These are phyloP conservation scores for Venturia pyrina DNA, from an alignment of 2,329 filamentous ascomycete genomes.

Conservation along the genomic window DNA sequence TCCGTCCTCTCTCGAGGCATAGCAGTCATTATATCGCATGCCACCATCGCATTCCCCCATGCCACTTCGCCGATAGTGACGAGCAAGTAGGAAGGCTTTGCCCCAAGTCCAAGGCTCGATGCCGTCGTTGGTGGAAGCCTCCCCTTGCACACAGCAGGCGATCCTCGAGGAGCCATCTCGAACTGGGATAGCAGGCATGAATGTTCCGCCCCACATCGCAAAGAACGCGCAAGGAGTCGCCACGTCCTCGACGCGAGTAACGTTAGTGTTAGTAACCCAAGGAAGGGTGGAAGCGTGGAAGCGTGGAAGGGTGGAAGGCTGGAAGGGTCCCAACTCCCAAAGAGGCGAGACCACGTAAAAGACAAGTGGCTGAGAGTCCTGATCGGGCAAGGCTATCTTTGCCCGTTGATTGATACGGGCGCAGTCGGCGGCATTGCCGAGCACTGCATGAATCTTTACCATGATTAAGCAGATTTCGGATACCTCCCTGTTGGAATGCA, in stretches of 20 bases:
- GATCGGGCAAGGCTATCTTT: background rate
- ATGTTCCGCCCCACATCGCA: background rate
- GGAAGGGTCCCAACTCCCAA: background rate
- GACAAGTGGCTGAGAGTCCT: background rate
- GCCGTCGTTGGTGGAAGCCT: background rate
- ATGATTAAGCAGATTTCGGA: background rate
- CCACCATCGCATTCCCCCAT: background rate
- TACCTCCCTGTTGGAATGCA: background rate
- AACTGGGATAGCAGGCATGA: background rate
- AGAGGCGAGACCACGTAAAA: background rate
- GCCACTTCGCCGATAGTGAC: background rate
- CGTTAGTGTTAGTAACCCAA: background rate
- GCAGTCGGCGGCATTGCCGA: background rate
- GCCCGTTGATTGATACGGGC: background rate
- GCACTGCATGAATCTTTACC: background rate
- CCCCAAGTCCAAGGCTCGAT: background rate
- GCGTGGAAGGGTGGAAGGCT: too few relatives aligned
- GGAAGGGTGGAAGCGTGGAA: too few relatives aligned
- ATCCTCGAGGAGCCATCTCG: background rate
- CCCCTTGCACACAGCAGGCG: background rate
- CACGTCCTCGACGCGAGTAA: background rate
- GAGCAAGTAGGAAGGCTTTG: too few relatives aligned
- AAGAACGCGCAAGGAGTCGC: background rate
- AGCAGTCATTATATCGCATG: slow-evolving; percentile 1
- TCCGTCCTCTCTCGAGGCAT: background rate